Evolutionary conservation across 768 basidiomycete genomes (phyloP).

Genomic region (Lentinula edodes): DNA sequence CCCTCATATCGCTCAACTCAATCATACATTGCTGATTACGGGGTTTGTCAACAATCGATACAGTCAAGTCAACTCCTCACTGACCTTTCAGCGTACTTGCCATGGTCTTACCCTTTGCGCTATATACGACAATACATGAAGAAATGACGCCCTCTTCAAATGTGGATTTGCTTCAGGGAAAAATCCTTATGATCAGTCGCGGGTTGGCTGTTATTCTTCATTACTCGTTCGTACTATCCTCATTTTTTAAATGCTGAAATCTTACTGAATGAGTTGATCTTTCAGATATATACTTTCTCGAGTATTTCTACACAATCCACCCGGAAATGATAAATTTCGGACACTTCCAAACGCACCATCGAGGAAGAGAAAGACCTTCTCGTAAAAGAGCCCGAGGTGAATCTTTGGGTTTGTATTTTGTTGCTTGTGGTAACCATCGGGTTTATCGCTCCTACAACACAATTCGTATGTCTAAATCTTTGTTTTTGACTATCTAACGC

Average conservation of each 20-base stretch:
- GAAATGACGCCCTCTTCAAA: neutral
- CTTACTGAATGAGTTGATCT: neutral
- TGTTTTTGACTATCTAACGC: neutral
- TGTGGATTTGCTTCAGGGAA: slow-evolving; percentile 28
- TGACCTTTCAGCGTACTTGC: neutral
- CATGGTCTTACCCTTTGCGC: neutral
- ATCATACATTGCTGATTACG: slow-evolving; percentile 61
- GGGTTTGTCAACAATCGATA: slow-evolving; percentile 36
- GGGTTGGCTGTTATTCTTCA: slow-evolving; percentile 62
- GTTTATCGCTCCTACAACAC: slow-evolving; percentile 64
- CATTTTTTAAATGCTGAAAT: neutral
- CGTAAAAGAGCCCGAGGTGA: slow-evolving; percentile 46
- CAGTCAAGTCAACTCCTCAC: neutral
- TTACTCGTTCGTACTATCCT: slow-evolving; percentile 37
- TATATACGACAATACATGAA: neutral
- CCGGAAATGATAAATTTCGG: slow-evolving; percentile 48
- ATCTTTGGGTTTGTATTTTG: slow-evolving; percentile 56
- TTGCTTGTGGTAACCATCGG: slow-evolving; percentile 48
- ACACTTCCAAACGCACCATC: slow-evolving; percentile 36
- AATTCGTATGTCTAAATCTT: slow-evolving; percentile 44
- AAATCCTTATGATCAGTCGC: slow-evolving; percentile 57
- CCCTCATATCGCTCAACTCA: slow-evolving; percentile 58
- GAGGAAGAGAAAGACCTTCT: slow-evolving; percentile 30
- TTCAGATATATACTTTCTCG: slow-evolving; percentile 62
- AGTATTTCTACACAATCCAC: slow-evolving; percentile 66